Evolutionary conservation across 305 asterid species (phyloP).

Genomic region (Solanum chacoense): DNA sequence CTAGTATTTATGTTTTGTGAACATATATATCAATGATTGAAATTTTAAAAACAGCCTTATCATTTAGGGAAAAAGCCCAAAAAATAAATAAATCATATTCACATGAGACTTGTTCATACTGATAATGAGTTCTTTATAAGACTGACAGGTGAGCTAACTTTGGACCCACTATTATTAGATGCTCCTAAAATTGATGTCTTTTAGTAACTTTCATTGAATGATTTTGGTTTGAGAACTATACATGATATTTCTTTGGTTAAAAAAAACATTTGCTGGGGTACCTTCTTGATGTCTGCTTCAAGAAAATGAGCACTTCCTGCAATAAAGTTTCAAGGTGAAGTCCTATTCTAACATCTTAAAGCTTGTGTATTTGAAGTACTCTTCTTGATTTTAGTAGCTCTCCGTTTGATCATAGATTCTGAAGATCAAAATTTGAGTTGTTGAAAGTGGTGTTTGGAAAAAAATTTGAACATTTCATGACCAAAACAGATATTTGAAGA

Average conservation of each 20-base stretch:
- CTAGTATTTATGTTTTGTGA: constrained; percentile 6
- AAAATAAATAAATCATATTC: neutral
- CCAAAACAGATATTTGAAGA: neutral
- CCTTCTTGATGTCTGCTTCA: neutral
- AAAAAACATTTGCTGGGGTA: neutral
- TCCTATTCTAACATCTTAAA: neutral
- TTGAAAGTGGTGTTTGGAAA: neutral
- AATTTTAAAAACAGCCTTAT: neutral
- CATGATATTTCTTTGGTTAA: neutral
- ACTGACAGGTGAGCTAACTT: neutral
- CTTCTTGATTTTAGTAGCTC: neutral
- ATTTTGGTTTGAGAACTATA: neutral
- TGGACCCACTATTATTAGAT: neutral
- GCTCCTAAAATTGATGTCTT: neutral
- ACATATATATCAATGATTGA: neutral
- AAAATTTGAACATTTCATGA: fast-evolving
- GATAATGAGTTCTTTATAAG: neutral
- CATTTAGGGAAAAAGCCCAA: neutral
- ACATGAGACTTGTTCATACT: constrained; percentile 6
- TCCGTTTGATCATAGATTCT: neutral
- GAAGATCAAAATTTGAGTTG: neutral
- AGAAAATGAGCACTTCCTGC: neutral
- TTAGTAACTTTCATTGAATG: neutral
- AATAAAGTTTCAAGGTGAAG: neutral
- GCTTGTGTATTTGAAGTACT: neutral